phyloP scores from a whole-genome alignment of 306 rosid species.

The Acacia confusa region DNA sequence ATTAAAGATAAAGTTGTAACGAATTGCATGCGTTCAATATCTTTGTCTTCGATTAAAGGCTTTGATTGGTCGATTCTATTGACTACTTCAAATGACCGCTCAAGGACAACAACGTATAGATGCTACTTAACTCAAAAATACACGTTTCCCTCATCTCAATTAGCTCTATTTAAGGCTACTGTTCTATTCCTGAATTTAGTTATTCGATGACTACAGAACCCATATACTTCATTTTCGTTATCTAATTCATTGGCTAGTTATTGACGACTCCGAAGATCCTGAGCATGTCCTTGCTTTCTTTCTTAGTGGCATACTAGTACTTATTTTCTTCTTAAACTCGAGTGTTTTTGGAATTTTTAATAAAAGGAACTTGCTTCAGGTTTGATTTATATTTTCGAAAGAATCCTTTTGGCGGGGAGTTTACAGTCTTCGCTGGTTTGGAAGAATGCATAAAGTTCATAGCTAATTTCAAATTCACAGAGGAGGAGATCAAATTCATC shows the following conservation, averaged over 20 bases:
- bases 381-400: slow-evolving; percentile 95
- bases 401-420: slow-evolving; percentile 98
- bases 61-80: slow-evolving; percentile 5
- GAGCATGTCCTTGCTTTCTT: neutral
- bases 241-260: neutral
- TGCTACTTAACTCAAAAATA: neutral
- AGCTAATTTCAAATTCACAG: slow-evolving; percentile 80
- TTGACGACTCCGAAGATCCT: neutral
- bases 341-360: slow-evolving; percentile 16
- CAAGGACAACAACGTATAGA: neutral
- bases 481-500: slow-evolving; percentile 76
- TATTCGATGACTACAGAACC: neutral
- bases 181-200: neutral
- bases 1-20: neutral
- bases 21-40: slow-evolving; percentile 13
- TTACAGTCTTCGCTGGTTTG: slow-evolving; percentile 90
- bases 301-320: neutral
- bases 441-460: slow-evolving; percentile 92
- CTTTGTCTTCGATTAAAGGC: neutral
- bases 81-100: neutral
- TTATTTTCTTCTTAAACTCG: neutral
- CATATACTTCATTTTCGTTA: neutral
- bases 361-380: slow-evolving; percentile 54
- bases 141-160: neutral
- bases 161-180: slow-evolving; percentile 6